Evolutionary conservation across 257 asterid genomes (phyloP), one percentile per base, ranked within the genome.

Genomic region (Galeopsis tetrahit): DNA sequence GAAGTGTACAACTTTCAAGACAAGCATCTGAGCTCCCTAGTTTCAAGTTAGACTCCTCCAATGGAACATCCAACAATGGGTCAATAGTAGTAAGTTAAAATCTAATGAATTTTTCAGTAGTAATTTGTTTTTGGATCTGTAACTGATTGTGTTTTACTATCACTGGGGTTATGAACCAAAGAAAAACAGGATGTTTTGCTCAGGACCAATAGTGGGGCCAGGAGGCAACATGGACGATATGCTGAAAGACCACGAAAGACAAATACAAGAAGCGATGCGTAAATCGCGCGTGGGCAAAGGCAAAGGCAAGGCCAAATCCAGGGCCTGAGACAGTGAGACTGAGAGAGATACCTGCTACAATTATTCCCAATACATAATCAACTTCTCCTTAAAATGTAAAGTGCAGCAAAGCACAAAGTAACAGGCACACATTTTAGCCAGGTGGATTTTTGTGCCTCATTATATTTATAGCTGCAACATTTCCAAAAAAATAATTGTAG

Each of bases 241-340:
- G 89, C 80, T 89, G 36, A 86, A 85, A 75, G 89, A 85, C 64
- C 96, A 89, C 3, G 92, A 88, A 71, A 77, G 85, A 60, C 92
- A 84, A 57, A 85, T 89, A 32, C 92, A 89, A 79, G 89, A 82
- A 60, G 92, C 92, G 0, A 86, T 85, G 53, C 85, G 90, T 52
- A 88, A 77, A 85, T 84, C 94, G 14, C 83, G 88, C 48, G 63
- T 42, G 46, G 46, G 46, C 46, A 40, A 40, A 11, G 82, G 71
- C 64, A 86, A 78, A 74, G 46, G 46, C 46, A 40, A 40, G 9
- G 82, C 69, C 64, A 86, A 78, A 74, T 68, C 62, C 35, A 76
- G 76, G 76, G 46, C 70, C 13, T 14, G 68, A 21, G 28, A 21
- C 28, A 0, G 28, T 14, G 68, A 21, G 28, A 21, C 28, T 21